Percentiles rank a stretch among this genome's conserved stretches.
phyloP scores from a whole-genome alignment of 1,139 yeast genomes.

The Casaregolazyma suthepensis region DNA sequence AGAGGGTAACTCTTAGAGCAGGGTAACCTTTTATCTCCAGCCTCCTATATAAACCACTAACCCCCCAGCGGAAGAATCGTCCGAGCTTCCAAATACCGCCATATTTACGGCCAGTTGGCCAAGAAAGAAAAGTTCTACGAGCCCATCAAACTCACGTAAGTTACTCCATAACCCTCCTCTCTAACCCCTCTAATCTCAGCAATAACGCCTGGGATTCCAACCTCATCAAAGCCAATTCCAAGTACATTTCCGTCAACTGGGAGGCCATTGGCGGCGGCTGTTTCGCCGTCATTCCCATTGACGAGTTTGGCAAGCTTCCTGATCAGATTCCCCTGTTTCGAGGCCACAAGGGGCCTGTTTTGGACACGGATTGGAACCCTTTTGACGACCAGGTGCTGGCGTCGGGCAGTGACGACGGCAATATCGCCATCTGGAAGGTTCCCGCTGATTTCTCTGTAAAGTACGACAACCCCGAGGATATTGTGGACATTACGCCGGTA shows the following conservation, averaged over 20 bases:
- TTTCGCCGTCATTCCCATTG: conserved; percentile 82
- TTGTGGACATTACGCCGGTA: conserved; percentile 64
- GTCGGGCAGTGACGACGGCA: conserved; percentile 89
- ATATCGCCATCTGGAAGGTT: conserved; percentile 78
- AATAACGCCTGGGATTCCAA: conserved; percentile 91
- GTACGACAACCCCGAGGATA: conserved; percentile 45
- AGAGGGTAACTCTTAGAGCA: too few relatives aligned
- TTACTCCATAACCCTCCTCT: neutral
- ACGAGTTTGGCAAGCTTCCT: conserved; percentile 89
- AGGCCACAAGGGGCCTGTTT: conserved; percentile 92
- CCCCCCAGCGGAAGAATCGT: conserved; percentile 77
- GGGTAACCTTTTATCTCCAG: too few relatives aligned
- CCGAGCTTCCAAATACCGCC: conserved; percentile 94
- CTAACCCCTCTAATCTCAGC: conserved; percentile 34
- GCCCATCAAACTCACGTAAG: conserved; percentile 48
- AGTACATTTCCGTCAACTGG: conserved; percentile 84
- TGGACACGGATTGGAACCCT: conserved; percentile 93
- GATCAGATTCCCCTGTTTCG: conserved; percentile 89
- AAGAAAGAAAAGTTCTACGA: conserved; percentile 87
- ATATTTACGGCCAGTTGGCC: conserved; percentile 87
- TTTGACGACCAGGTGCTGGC: conserved; percentile 71
- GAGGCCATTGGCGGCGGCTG: conserved; percentile 97
- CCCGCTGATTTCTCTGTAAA: conserved; percentile 74
- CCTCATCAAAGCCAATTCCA: conserved; percentile 54
- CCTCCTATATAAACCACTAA: too few relatives aligned